Percentiles rank a stretch among this genome's conserved stretches.
These are phyloP conservation scores for Solanum chacoense DNA, from an alignment of 305 asterid species.

Conservation along the genomic window DNA sequence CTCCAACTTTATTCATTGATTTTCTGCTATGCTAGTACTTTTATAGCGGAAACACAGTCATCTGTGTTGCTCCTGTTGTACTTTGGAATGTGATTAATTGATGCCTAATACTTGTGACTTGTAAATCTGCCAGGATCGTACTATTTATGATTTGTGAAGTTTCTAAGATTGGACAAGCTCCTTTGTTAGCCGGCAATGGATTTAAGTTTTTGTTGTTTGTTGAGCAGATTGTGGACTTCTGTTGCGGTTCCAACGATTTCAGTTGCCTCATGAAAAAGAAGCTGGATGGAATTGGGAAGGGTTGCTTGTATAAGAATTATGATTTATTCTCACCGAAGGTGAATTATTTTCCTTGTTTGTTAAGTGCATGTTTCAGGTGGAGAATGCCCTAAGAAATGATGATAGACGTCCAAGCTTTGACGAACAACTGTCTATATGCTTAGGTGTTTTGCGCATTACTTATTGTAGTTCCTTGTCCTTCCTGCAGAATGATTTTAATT, in stretches of 20 bases:
- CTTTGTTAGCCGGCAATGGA: not conserved
- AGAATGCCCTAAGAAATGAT: not conserved
- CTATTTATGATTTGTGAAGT: not conserved
- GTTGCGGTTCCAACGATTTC: constrained; percentile 90
- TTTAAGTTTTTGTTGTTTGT: constrained; percentile 1
- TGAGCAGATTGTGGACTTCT: constrained; percentile 82
- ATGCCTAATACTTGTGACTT: not conserved
- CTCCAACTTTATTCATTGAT: not conserved
- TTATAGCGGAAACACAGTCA: not conserved
- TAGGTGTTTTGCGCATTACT: not conserved
- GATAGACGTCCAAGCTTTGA: not conserved
- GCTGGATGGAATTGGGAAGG: constrained; percentile 56
- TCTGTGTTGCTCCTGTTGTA: not conserved
- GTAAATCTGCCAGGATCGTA: not conserved
- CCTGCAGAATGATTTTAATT: constrained; percentile 44
- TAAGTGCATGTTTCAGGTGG: not conserved
- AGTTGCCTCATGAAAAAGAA: constrained; percentile 72
- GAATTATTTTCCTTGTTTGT: not conserved
- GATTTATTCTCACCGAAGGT: constrained; percentile 72
- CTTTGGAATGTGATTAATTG: not conserved
- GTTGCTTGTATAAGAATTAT: constrained; percentile 64
- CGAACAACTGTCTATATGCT: not conserved
- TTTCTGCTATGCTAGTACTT: not conserved
- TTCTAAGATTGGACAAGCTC: not conserved
- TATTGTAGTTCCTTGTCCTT: not conserved